Evolutionary conservation across 2,329 filamentous ascomycete species (phyloP).

Genomic region (Pseudocercospora eumusae): DNA sequence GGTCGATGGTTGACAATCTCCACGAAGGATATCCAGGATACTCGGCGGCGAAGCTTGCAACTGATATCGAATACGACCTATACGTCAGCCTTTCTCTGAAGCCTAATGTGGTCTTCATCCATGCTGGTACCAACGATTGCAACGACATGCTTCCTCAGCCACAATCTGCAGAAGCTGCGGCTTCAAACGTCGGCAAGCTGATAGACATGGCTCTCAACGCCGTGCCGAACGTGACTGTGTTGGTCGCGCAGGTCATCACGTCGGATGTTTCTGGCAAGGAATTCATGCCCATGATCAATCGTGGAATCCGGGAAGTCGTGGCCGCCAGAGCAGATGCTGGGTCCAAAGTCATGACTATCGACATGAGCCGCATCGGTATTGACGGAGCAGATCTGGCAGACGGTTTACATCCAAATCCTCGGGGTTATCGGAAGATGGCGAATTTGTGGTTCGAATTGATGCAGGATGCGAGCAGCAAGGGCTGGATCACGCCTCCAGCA

Average conservation of each 20-base stretch:
- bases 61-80: conserved; percentile 10
- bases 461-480: conserved; percentile 11
- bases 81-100: not conserved
- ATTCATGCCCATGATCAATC: conserved; percentile 12
- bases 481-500: conserved; percentile 17
- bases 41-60: conserved; percentile 10
- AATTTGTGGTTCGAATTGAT: conserved; percentile 14
- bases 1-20: conserved; percentile 12
- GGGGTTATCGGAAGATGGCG: conserved; percentile 20
- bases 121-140: conserved; percentile 26
- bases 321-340: conserved; percentile 12
- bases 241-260: conserved; percentile 23
- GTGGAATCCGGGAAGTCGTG: conserved; percentile 10
- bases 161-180: conserved; percentile 6
- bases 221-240: conserved; percentile 18
- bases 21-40: conserved; percentile 20
- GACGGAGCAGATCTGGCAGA: conserved; percentile 14
- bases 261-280: not conserved
- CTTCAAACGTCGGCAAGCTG: conserved; percentile 17
- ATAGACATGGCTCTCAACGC: conserved; percentile 21
- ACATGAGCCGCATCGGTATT: conserved; percentile 19
- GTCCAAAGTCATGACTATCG: conserved; percentile 16
- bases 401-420: conserved; percentile 21
- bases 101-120: conserved; percentile 24
- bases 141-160: conserved; percentile 3